Evolutionary conservation across 495 filamentous ascomycete genomes (phyloP).

Genomic region (Cenococcum geophilum): DNA sequence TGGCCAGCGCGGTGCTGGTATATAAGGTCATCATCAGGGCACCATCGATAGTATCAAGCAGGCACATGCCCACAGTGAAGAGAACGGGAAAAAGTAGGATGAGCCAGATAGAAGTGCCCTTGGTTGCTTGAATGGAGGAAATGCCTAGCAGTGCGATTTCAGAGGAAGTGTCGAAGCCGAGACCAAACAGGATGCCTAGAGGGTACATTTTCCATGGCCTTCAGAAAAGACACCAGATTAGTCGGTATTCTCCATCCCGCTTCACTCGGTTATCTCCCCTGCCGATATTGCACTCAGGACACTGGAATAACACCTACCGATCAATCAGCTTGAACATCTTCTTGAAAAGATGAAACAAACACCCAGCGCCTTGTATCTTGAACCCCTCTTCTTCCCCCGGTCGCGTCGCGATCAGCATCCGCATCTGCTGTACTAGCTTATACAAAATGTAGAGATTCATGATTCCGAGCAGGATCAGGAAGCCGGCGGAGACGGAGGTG

Average conservation of each 20-base stretch:
- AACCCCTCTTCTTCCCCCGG: conserved; percentile 51
- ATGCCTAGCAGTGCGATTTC: conserved; percentile 92
- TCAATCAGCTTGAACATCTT: conserved; percentile 79
- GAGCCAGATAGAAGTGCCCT: conserved; percentile 86
- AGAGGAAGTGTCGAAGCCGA: conserved; percentile 93
- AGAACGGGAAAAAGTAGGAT: conserved; percentile 88
- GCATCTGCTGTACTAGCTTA: conserved; percentile 63
- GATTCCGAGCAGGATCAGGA: conserved; percentile 74
- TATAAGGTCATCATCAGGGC: conserved; percentile 95
- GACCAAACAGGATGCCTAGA: conserved; percentile 80
- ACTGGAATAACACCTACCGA: conserved; percentile 36
- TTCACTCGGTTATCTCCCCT: too few species aligned
- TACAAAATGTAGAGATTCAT: conserved; percentile 82
- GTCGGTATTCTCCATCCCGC: conserved; percentile 18
- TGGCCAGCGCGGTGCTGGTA: conserved; percentile 63
- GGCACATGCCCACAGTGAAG: conserved; percentile 93
- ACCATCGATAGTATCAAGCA: conserved; percentile 84
- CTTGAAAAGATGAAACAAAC: conserved; percentile 64
- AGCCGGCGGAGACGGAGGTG: conserved; percentile 72
- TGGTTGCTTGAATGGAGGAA: conserved; percentile 72
- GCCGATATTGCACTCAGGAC: conserved; percentile 17
- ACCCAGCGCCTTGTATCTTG: conserved; percentile 70
- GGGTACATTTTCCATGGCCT: conserved; percentile 96
- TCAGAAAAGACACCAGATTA: too few species aligned
- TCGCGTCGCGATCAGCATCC: conserved; percentile 45